Evolutionary conservation across 495 filamentous ascomycete species (phyloP).

Genomic region (Lentithecium fluviatile): DNA sequence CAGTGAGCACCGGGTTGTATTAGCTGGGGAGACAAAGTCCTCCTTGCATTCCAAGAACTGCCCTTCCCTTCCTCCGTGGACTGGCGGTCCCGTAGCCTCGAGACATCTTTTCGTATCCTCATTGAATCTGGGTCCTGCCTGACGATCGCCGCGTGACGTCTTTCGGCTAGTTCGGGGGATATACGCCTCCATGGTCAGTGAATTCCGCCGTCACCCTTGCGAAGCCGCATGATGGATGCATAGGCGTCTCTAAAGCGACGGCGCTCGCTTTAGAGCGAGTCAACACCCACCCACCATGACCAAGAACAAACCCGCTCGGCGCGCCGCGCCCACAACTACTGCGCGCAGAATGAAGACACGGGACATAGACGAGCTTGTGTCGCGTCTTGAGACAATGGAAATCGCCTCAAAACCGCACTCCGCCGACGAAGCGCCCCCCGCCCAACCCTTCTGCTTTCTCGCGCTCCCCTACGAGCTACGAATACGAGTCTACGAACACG

Average conservation of each 20-base stretch:
- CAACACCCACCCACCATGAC: neutral
- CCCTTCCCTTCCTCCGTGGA: constrained; percentile 39
- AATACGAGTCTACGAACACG: constrained; percentile 63
- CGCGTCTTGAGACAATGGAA: neutral
- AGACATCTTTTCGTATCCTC: constrained; percentile 36
- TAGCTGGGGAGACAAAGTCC: constrained; percentile 65
- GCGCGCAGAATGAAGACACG: neutral
- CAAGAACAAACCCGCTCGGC: neutral
- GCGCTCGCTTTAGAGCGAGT: constrained; percentile 23
- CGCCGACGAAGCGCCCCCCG: neutral
- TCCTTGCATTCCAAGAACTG: constrained; percentile 62
- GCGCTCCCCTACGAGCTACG: constrained; percentile 77
- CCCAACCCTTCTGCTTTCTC: constrained; percentile 68
- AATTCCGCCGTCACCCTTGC: too few species aligned
- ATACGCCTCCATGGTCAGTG: too few species aligned
- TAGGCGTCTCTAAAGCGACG: constrained; percentile 29
- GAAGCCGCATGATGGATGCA: constrained; percentile 39
- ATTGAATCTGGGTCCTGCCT: neutral
- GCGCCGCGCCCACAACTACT: neutral
- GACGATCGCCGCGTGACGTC: neutral
- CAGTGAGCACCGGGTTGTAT: constrained; percentile 63
- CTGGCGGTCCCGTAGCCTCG: constrained; percentile 45
- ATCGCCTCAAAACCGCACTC: neutral
- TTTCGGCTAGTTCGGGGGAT: neutral
- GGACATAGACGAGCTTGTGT: neutral